phyloP scores from a whole-genome alignment of 805 yeast species.

The Candida jianshihensis region DNA sequence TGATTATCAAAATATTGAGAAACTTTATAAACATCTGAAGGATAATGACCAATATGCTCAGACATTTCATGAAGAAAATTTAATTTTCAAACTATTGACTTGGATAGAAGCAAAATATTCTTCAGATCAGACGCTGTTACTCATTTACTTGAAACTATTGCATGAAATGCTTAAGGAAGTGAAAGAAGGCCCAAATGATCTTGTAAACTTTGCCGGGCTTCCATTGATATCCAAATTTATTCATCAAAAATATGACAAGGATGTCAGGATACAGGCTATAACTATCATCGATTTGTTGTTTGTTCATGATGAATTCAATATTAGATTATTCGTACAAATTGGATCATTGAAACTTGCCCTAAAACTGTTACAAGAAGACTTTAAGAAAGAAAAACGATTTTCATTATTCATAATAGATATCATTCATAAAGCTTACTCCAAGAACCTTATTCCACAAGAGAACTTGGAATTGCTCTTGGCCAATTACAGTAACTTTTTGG shows the following conservation, averaged over 20 bases:
- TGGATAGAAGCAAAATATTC: conserved; percentile 2
- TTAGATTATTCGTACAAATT: conserved; percentile 35
- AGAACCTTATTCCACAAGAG: conserved; percentile 32
- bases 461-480: conserved; percentile 35
- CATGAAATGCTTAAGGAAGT: neutral
- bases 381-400: conserved; percentile 31
- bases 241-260: neutral
- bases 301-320: conserved; percentile 23
- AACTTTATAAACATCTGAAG: neutral
- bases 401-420: conserved; percentile 32
- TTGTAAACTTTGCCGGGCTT: conserved; percentile 18
- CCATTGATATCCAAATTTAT: conserved; percentile 6
- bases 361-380: conserved; percentile 39
- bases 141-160: conserved; percentile 2
- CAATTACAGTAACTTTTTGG: conserved; percentile 28
- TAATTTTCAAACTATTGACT: conserved; percentile 1
- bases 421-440: conserved; percentile 29
- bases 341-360: conserved; percentile 38
- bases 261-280: conserved; percentile 2
- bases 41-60: neutral
- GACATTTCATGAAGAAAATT: neutral
- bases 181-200: neutral
- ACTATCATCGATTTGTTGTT: conserved; percentile 12
- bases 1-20: neutral
- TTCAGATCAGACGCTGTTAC: neutral